A percentile compares a stretch with the other conserved stretches of the same genome.
Conservation (phyloP, 1,139 yeast genomes). For the Suzukiozyma palmioleophila region DNA sequence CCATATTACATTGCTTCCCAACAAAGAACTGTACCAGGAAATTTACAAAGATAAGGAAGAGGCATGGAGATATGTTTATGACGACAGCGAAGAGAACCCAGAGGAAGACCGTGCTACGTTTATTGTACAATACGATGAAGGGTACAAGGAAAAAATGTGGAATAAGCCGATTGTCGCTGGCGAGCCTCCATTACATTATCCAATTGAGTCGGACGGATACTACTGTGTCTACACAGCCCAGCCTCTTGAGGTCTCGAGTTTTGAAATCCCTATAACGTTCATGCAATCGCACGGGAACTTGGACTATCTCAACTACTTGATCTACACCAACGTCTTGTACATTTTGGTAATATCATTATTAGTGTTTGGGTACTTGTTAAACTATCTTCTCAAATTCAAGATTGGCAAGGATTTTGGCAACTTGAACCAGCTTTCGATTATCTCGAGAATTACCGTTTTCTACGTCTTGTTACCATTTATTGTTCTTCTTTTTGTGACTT, state of each 20-base stretch:
- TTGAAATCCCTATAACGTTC: constrained; percentile 18
- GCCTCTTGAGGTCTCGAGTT: constrained; percentile 12
- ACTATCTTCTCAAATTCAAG: constrained; percentile 24
- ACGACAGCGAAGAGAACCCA: constrained; percentile 4
- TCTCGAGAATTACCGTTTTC: constrained; percentile 31
- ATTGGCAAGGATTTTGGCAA: constrained; percentile 27
- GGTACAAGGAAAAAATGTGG: constrained; percentile 7
- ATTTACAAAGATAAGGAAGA: constrained; percentile 10
- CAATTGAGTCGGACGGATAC: constrained; percentile 23
- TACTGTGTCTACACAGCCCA: constrained; percentile 34
- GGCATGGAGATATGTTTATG: constrained; percentile 4
- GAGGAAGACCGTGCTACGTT: constrained; percentile 10
- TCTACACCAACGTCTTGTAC: constrained; percentile 17
- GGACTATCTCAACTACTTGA: constrained; percentile 14
- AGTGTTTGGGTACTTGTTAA: constrained; percentile 20
- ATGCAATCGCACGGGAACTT: constrained; percentile 28
- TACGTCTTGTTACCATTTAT: constrained; percentile 24
- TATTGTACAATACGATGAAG: constrained; percentile 7
- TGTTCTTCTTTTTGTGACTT: constrained; percentile 8
- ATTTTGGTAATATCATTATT: constrained; percentile 14
- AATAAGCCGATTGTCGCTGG: constrained; percentile 1
- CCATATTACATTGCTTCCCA: constrained; percentile 20
- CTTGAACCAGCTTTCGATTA: constrained; percentile 29
- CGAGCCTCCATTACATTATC: constrained; percentile 8
- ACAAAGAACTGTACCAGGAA: constrained; percentile 12